These are phyloP conservation scores for Leishmania aethiopica DNA, from an alignment of 208 protist genomes.

Conservation along the genomic window DNA sequence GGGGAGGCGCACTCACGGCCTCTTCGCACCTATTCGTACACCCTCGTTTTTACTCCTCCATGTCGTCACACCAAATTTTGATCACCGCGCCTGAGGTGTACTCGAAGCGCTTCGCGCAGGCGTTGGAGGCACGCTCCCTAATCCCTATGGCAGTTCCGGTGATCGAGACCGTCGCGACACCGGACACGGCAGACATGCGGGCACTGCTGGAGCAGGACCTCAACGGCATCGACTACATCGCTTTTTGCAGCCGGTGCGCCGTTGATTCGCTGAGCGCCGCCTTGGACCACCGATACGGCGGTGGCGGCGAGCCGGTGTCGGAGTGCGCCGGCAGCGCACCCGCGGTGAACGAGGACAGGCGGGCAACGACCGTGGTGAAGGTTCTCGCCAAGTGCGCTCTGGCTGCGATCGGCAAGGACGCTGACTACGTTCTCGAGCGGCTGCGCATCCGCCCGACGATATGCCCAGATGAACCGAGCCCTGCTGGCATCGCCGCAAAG, in stretches of 20 bases:
- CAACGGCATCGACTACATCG: constrained; percentile 19
- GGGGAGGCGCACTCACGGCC: background rate
- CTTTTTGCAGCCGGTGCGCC: constrained; percentile 27
- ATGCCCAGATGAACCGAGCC: constrained; percentile 24
- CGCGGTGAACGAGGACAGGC: background rate
- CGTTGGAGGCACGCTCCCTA: constrained; percentile 20
- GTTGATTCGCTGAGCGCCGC: constrained; percentile 13
- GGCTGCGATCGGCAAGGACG: constrained; percentile 23
- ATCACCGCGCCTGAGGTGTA: constrained; percentile 23
- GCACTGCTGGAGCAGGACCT: constrained; percentile 11
- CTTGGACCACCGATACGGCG: constrained; percentile 6
- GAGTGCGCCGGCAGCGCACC: background rate
- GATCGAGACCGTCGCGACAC: constrained; percentile 17
- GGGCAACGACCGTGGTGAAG: background rate
- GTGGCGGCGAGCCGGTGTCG: background rate
- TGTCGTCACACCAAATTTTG: constrained; percentile 1
- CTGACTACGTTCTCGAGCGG: constrained; percentile 19
- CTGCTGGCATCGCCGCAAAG: constrained; percentile 15
- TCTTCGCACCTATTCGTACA: background rate
- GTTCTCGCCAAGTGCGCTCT: constrained; percentile 7
- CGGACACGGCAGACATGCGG: constrained; percentile 16
- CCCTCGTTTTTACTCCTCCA: background rate
- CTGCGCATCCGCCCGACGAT: constrained; percentile 5
- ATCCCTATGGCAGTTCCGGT: constrained; percentile 10
- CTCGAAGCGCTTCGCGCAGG: constrained; percentile 18